phyloP scores from a whole-genome alignment of 2,329 filamentous ascomycete species.

The Fusarium sp. region DNA sequence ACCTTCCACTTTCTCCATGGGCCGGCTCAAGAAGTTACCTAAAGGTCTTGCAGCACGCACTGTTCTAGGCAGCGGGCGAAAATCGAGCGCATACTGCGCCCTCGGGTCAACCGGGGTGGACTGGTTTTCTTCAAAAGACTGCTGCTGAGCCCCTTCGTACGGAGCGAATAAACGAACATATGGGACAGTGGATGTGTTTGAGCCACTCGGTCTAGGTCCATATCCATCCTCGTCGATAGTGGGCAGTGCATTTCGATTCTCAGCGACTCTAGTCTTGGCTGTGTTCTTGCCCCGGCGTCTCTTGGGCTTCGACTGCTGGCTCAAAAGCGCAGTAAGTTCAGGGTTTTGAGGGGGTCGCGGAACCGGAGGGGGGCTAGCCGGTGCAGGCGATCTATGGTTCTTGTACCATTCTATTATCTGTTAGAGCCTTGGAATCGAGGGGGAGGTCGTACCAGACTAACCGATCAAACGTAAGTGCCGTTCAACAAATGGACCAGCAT shows the following conservation, averaged over 20 bases:
- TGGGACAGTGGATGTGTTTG: neutral
- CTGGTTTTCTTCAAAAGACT: neutral
- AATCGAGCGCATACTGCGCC: neutral
- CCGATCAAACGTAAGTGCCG: conserved; percentile 45
- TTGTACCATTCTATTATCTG: conserved; percentile 25
- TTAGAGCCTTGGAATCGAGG: neutral
- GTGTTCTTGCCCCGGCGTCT: neutral
- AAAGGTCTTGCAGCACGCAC: neutral
- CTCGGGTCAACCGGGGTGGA: neutral
- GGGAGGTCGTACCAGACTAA: conserved; percentile 5
- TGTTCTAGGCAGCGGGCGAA: neutral
- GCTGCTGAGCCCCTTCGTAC: neutral
- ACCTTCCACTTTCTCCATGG: neutral
- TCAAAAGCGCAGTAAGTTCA: conserved; percentile 1
- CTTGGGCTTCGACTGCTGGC: conserved; percentile 2
- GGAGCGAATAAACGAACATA: neutral
- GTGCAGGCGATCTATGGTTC: conserved; percentile 9
- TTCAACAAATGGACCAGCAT: conserved; percentile 47
- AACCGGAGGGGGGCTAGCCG: neutral
- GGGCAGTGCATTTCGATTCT: neutral
- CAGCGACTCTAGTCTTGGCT: neutral
- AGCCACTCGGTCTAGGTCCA: neutral
- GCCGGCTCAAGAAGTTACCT: neutral
- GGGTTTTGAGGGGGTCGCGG: neutral
- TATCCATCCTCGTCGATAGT: neutral